A percentile compares a stretch with the other conserved stretches of the same genome.
Conservation (phyloP, 1,284 basidiomycete species). For the Caloboletus inedulis region DNA sequence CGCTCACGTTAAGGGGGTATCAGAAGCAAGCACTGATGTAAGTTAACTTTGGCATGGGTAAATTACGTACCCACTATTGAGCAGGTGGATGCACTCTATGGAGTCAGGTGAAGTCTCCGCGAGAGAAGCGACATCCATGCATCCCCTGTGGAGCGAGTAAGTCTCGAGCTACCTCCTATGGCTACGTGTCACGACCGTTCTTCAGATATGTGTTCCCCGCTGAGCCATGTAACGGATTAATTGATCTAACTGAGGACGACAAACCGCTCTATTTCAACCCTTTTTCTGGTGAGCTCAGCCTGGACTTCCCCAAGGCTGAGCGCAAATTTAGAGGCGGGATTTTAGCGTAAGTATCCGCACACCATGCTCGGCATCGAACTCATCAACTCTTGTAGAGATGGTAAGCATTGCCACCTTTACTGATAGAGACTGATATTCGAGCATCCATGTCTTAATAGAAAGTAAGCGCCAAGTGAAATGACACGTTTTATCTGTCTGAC, state of each 20-base stretch:
- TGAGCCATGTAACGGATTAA: slow-evolving; percentile 50
- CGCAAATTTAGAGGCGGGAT: slow-evolving; percentile 83
- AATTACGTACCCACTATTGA: neutral
- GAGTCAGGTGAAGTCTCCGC: slow-evolving; percentile 73
- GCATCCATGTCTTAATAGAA: slow-evolving; percentile 33
- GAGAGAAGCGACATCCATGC: slow-evolving; percentile 73
- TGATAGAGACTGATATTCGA: slow-evolving; percentile 5
- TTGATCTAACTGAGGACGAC: slow-evolving; percentile 72
- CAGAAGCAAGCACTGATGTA: slow-evolving; percentile 90
- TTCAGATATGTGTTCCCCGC: slow-evolving; percentile 66
- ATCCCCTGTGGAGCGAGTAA: slow-evolving; percentile 95
- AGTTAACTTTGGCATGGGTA: slow-evolving; percentile 16
- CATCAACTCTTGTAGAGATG: slow-evolving; percentile 44
- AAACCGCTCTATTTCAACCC: slow-evolving; percentile 83
- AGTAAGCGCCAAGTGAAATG: slow-evolving; percentile 36
- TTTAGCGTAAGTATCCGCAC: slow-evolving; percentile 63
- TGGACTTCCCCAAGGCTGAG: slow-evolving; percentile 84
- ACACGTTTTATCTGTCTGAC: slow-evolving; percentile 8
- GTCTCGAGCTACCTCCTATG: slow-evolving; percentile 25
- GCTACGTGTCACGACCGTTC: neutral
- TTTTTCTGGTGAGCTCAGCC: slow-evolving; percentile 91
- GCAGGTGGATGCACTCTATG: slow-evolving; percentile 89
- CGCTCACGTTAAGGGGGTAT: slow-evolving; percentile 79
- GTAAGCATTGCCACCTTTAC: slow-evolving; percentile 35
- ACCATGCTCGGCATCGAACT: slow-evolving; percentile 5